Conservation (phyloP, 176 grass and related monocot genomes). For the Oryza coarctata region DNA sequence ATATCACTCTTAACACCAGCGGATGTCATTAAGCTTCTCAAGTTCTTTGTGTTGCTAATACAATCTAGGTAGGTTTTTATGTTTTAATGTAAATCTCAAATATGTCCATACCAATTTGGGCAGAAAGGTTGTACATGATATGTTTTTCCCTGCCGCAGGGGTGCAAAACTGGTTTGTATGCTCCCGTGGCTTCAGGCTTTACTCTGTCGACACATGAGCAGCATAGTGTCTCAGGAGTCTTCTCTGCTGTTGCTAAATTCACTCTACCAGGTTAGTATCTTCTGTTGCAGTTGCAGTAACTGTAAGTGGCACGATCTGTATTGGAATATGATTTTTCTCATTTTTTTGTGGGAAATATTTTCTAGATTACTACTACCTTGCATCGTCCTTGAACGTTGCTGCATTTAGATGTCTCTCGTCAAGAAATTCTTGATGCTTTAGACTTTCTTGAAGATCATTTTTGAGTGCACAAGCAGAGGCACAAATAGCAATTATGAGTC, state of each 20-base stretch:
- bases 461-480: not conserved
- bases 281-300: conserved; percentile 1
- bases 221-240: conserved; percentile 78
- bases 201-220: conserved; percentile 71
- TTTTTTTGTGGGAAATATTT: too few species aligned
- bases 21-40: conserved; percentile 78
- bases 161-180: conserved; percentile 61
- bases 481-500: not conserved
- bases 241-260: conserved; percentile 79
- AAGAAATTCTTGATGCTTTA: not conserved
- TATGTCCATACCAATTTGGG: not conserved
- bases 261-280: conserved; percentile 67
- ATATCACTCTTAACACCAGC: conserved; percentile 69
- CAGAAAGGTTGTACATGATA: not conserved
- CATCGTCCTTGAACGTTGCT: not conserved
- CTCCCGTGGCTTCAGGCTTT: conserved; percentile 82
- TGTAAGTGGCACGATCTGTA: not conserved
- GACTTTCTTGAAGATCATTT: not conserved
- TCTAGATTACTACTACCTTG: not conserved
- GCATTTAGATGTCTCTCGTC: not conserved
- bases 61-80: conserved; percentile 58
- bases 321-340: not conserved
- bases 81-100: not conserved
- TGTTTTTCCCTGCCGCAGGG: conserved; percentile 43
- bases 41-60: conserved; percentile 65